phyloP scores from a whole-genome alignment of 768 basidiomycete species.

The Austroboletus eburneus region DNA sequence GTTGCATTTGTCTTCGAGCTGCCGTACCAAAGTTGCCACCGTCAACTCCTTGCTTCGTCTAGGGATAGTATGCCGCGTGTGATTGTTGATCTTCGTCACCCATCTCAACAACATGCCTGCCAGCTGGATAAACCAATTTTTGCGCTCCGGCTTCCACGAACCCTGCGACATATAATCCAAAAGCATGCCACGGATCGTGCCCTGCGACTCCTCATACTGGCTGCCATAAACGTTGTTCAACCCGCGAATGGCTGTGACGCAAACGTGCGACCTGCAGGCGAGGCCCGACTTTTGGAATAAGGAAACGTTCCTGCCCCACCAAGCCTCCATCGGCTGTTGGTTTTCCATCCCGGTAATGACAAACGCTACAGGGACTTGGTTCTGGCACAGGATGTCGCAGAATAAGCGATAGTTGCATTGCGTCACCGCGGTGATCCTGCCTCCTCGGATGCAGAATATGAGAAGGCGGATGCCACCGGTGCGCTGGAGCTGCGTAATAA shows the following conservation, averaged over 20 bases:
- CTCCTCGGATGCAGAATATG: constrained; percentile 32
- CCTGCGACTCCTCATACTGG: constrained; percentile 33
- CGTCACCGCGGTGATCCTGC: constrained; percentile 27
- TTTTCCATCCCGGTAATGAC: constrained; percentile 33
- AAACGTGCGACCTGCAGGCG: constrained; percentile 32
- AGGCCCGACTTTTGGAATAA: constrained; percentile 26
- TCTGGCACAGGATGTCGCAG: constrained; percentile 30
- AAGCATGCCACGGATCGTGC: constrained; percentile 20
- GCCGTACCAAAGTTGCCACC: constrained; percentile 13
- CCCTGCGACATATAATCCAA: constrained; percentile 12
- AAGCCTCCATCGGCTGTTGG: constrained; percentile 29
- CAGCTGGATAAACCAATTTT: constrained; percentile 23
- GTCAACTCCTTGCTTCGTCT: constrained; percentile 10
- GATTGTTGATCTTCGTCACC: constrained; percentile 13
- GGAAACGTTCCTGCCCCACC: constrained; percentile 31
- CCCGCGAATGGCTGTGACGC: constrained; percentile 35
- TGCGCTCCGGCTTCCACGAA: constrained; percentile 22
- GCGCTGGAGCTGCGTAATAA: constrained; percentile 37
- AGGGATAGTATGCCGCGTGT: constrained; percentile 5
- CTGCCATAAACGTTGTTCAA: constrained; percentile 17
- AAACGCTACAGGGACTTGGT: constrained; percentile 29
- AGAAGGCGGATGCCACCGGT: constrained; percentile 32
- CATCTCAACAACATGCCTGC: constrained; percentile 19
- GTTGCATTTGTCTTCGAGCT: constrained; percentile 22
- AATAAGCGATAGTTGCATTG: constrained; percentile 32